A percentile compares a stretch with the other conserved stretches of the same genome.
These are phyloP conservation scores for Blastobotrys elegans DNA, from an alignment of 1,139 yeast species.

Conservation along the genomic window DNA sequence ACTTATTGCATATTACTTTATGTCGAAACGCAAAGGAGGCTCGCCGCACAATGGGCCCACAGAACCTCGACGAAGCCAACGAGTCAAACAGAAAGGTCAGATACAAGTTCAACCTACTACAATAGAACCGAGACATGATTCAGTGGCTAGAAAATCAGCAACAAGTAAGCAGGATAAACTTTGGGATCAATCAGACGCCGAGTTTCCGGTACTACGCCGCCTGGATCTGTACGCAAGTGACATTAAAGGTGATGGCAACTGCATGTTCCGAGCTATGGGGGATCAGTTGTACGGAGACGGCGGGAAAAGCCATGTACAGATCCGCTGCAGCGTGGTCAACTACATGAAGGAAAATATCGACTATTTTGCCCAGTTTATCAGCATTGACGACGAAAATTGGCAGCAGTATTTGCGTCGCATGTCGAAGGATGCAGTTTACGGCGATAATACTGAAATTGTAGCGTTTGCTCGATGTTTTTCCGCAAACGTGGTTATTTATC, in stretches of 20 bases:
- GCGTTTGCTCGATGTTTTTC: slow-evolving; percentile 35
- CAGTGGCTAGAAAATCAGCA: not conserved
- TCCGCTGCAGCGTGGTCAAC: slow-evolving; percentile 33
- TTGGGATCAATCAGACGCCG: slow-evolving; percentile 21
- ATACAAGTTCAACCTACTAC: not conserved
- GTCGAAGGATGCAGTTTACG: slow-evolving; percentile 39
- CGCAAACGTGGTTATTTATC: slow-evolving; percentile 36
- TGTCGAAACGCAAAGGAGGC: slow-evolving; percentile 5
- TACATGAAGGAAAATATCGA: slow-evolving; percentile 32
- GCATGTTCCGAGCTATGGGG: slow-evolving; percentile 39
- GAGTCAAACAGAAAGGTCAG: not conserved
- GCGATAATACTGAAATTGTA: slow-evolving; percentile 40
- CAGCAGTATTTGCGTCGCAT: slow-evolving; percentile 34
- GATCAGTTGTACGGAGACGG: slow-evolving; percentile 40
- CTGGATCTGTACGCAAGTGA: slow-evolving; percentile 37
- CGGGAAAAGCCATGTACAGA: slow-evolving; percentile 28
- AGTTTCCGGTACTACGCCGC: slow-evolving; percentile 35
- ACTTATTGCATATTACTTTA: not conserved
- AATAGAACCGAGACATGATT: not conserved
- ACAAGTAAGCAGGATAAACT: not conserved
- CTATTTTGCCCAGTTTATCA: slow-evolving; percentile 32
- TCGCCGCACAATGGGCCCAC: not conserved
- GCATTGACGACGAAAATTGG: slow-evolving; percentile 32
- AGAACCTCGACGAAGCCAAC: slow-evolving; percentile 1
- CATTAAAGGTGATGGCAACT: slow-evolving; percentile 41